A percentile compares a stretch with the other conserved stretches of the same genome.
Evolutionary conservation across 2,329 filamentous ascomycete genomes (phyloP).

Genomic region (Tolypocladium cylindrosporum): DNA sequence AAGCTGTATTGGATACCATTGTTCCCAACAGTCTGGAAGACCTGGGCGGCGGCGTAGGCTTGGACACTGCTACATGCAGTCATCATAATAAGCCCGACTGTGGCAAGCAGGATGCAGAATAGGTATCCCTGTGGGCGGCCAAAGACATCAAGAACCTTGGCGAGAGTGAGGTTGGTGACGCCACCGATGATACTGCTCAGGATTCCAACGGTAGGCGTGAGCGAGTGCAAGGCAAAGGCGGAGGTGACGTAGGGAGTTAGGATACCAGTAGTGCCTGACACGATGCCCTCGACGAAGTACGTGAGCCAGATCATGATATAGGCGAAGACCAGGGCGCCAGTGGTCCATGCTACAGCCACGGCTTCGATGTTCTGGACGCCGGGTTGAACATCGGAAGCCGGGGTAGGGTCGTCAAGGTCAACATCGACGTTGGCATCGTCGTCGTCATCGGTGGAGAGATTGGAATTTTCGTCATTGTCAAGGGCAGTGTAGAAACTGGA

Average conservation of each 20-base stretch:
- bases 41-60: slow-evolving; percentile 45
- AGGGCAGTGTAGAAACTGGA: no score
- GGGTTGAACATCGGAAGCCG: slow-evolving; percentile 14
- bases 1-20: slow-evolving; percentile 50
- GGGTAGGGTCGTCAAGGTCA: slow-evolving; percentile 5
- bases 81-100: slow-evolving; percentile 48
- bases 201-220: slow-evolving; percentile 40
- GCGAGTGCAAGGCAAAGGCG: slow-evolving; percentile 37
- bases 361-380: slow-evolving; percentile 30
- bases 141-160: slow-evolving; percentile 55
- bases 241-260: slow-evolving; percentile 37
- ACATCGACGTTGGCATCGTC: background rate
- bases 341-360: slow-evolving; percentile 26
- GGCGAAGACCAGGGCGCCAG: slow-evolving; percentile 24
- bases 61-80: slow-evolving; percentile 39
- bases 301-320: slow-evolving; percentile 36
- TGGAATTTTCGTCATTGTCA: no score
- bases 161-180: slow-evolving; percentile 51
- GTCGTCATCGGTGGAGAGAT: background rate
- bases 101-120: slow-evolving; percentile 37
- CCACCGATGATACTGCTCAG: slow-evolving; percentile 42
- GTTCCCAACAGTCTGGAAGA: slow-evolving; percentile 54
- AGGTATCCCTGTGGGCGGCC: slow-evolving; percentile 52
- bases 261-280: slow-evolving; percentile 24
- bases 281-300: slow-evolving; percentile 35